These are phyloP conservation scores for Ustilaginoidea virens DNA, from an alignment of 2,329 filamentous ascomycete species.

Conservation along the genomic window DNA sequence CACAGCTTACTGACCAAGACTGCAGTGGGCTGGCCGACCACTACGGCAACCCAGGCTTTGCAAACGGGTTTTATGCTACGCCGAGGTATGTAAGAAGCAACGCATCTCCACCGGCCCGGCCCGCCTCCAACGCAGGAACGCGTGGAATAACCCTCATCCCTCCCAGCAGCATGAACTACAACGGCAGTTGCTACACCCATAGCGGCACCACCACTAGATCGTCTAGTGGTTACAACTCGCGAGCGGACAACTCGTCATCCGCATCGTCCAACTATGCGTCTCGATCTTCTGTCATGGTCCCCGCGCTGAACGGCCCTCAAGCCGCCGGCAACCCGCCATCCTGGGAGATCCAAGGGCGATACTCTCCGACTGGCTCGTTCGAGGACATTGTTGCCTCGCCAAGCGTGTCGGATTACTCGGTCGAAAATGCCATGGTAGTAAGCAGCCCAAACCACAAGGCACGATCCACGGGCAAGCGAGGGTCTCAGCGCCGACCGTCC, in stretches of 20 bases:
- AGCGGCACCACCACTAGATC: constrained; percentile 4
- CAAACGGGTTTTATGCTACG: constrained; percentile 19
- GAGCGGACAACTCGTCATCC: constrained; percentile 24
- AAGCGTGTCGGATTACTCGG: constrained; percentile 43
- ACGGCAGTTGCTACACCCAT: constrained; percentile 18
- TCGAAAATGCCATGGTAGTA: constrained; percentile 32
- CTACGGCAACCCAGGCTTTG: constrained; percentile 17
- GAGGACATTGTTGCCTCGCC: constrained; percentile 44
- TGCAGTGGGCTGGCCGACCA: too few species aligned
- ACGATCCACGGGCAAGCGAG: constrained; percentile 31
- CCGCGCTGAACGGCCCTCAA: constrained; percentile 22
- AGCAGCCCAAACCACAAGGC: constrained; percentile 24
- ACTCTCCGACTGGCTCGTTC: constrained; percentile 41
- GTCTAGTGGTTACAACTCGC: constrained; percentile 20
- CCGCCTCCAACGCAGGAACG: too few species aligned
- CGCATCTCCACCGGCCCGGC: too few species aligned
- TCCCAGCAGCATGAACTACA: constrained; percentile 27
- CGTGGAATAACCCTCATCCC: constrained; percentile 17
- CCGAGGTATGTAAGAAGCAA: constrained; percentile 23
- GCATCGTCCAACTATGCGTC: constrained; percentile 25
- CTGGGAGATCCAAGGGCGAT: constrained; percentile 28
- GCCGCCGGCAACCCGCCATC: constrained; percentile 12
- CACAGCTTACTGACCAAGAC: too few species aligned
- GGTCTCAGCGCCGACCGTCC: constrained; percentile 52
- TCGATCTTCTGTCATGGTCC: constrained; percentile 17